Percentiles rank a stretch among this genome's conserved stretches.
These are phyloP conservation scores for Eucalyptus albens DNA, from an alignment of 345 rosid species.

Conservation along the genomic window DNA sequence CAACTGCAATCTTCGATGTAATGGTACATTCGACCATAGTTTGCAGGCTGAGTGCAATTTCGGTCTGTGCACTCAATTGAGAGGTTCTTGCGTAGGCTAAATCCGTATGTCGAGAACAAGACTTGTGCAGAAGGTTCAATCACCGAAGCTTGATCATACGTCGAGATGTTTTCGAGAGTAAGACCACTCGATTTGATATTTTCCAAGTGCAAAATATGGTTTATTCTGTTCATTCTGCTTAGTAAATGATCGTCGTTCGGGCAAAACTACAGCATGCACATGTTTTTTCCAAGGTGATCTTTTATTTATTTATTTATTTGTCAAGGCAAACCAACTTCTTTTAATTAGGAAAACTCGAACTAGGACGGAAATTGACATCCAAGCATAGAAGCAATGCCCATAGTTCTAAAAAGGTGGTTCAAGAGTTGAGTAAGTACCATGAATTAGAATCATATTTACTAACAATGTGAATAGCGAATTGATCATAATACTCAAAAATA, in stretches of 20 bases:
- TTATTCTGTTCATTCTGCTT: background rate
- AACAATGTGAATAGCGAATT: fast-evolving
- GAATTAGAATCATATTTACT: background rate
- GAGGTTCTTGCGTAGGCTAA: background rate
- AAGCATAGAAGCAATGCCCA: too few relatives aligned
- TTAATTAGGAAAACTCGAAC: too few relatives aligned
- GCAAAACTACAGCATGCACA: background rate
- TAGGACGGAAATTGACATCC: too few relatives aligned
- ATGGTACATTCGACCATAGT: background rate
- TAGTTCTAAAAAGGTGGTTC: background rate
- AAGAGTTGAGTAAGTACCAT: background rate
- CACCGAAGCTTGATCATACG: background rate
- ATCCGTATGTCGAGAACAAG: background rate
- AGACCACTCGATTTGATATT: background rate
- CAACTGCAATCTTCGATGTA: background rate
- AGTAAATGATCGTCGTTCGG: background rate
- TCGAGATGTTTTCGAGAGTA: background rate
- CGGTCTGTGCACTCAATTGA: background rate
- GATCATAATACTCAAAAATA: background rate
- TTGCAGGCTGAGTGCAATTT: background rate
- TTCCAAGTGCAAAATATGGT: background rate
- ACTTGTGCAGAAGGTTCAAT: too few relatives aligned
- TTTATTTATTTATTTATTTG: too few relatives aligned
- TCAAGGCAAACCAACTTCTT: too few relatives aligned
- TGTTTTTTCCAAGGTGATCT: background rate